phyloP scores from a whole-genome alignment of 2,329 filamentous ascomycete genomes.

The Coniochaeta prunicola region DNA sequence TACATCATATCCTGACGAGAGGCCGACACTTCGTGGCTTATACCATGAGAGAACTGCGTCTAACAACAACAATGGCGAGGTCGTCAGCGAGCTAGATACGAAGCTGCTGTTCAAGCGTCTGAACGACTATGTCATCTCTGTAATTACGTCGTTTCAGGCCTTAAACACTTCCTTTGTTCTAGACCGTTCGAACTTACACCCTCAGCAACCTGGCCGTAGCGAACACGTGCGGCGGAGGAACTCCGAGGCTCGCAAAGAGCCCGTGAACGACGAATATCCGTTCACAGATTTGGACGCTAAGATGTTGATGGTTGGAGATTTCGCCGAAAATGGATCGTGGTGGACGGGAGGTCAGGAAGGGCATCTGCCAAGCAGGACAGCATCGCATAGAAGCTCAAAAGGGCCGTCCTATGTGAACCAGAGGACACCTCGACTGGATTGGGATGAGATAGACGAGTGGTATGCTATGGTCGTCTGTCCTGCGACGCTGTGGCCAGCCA shows the following conservation, averaged over 20 bases:
- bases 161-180: slow-evolving; percentile 72
- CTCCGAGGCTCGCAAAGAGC: slow-evolving; percentile 24
- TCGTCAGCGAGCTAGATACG: slow-evolving; percentile 24
- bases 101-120: slow-evolving; percentile 65
- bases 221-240: slow-evolving; percentile 9
- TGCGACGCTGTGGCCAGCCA: slow-evolving; percentile 58
- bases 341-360: slow-evolving; percentile 60
- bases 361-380: slow-evolving; percentile 21
- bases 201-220: slow-evolving; percentile 15
- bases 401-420: slow-evolving; percentile 38
- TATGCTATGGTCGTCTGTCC: slow-evolving; percentile 63
- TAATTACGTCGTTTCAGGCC: slow-evolving; percentile 61
- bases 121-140: slow-evolving; percentile 68
- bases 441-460: slow-evolving; percentile 65
- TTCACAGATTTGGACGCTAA: slow-evolving; percentile 66
- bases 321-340: slow-evolving; percentile 77
- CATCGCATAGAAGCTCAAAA: slow-evolving; percentile 25
- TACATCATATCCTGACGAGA: slow-evolving; percentile 35
- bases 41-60: slow-evolving; percentile 6
- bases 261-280: slow-evolving; percentile 27
- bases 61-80: slow-evolving; percentile 5
- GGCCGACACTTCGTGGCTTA: slow-evolving; percentile 7
- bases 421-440: slow-evolving; percentile 66
- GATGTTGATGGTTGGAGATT: slow-evolving; percentile 63
- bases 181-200: slow-evolving; percentile 25